Evolutionary conservation across 83 land plant genomes (phyloP).

Genomic region (Diphasiastrum complanatum): DNA sequence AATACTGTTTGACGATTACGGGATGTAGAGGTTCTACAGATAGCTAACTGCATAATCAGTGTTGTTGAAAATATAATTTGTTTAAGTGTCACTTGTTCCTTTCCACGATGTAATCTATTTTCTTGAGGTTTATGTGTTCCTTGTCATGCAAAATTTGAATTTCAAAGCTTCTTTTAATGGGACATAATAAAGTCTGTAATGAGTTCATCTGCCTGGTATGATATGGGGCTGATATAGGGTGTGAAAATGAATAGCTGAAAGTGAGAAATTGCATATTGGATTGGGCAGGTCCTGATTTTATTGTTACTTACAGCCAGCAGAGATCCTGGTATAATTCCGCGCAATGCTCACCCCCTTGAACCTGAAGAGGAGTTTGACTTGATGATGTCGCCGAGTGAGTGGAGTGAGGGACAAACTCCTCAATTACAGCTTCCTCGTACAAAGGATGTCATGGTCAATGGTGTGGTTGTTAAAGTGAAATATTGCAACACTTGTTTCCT

Average conservation of each 20-base stretch:
- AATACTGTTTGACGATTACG: too few relatives aligned
- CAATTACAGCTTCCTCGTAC: neutral
- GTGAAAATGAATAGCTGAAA: too few relatives aligned
- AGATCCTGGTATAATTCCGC: slow-evolving; percentile 12
- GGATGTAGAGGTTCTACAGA: slow-evolving; percentile 1
- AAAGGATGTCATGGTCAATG: slow-evolving; percentile 29
- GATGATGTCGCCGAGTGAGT: neutral
- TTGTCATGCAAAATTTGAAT: too few relatives aligned
- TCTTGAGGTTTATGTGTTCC: too few relatives aligned
- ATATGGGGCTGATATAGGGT: too few relatives aligned
- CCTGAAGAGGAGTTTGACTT: slow-evolving; percentile 5
- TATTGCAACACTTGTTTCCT: slow-evolving; percentile 31
- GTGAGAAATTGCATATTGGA: too few relatives aligned
- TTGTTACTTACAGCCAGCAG: slow-evolving; percentile 4
- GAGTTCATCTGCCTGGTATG: too few relatives aligned
- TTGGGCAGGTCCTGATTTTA: slow-evolving; percentile 11
- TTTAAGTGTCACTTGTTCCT: too few relatives aligned
- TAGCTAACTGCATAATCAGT: neutral
- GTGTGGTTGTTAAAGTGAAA: slow-evolving; percentile 28
- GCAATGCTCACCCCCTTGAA: slow-evolving; percentile 12
- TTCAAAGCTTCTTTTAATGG: too few relatives aligned
- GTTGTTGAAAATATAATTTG: neutral
- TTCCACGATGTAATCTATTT: too few relatives aligned
- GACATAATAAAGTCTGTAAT: too few relatives aligned
- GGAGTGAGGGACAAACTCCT: slow-evolving; percentile 4